These are phyloP conservation scores for Populus hybrid DNA, from an alignment of 441 rosid species.

Conservation along the genomic window DNA sequence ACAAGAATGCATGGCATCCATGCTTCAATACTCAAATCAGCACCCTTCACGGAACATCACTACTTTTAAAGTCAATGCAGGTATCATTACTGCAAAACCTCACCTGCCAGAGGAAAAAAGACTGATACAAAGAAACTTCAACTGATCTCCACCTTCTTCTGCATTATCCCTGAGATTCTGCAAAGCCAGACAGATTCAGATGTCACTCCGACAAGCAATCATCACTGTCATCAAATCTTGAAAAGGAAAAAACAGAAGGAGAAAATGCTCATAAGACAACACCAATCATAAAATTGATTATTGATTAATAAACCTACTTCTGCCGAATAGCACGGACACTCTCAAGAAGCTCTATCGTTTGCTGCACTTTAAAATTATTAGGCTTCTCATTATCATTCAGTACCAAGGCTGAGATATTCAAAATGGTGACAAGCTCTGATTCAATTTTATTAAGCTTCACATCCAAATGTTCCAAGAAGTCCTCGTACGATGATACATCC, in stretches of 20 bases:
- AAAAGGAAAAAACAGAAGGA: constrained; percentile 9
- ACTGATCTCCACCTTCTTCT: constrained; percentile 23
- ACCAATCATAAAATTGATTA: neutral
- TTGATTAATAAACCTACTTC: constrained; percentile 38
- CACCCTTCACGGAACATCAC: neutral
- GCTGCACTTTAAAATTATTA: constrained; percentile 53
- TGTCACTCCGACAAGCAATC: neutral
- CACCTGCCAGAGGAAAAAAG: constrained; percentile 20
- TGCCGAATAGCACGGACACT: constrained; percentile 45
- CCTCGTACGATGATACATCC: constrained; percentile 49
- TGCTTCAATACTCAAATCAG: neutral
- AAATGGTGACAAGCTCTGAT: constrained; percentile 55
- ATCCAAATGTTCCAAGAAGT: constrained; percentile 63
- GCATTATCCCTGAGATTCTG: constrained; percentile 40
- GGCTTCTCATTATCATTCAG: constrained; percentile 47
- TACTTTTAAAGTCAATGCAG: neutral
- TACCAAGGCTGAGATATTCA: constrained; percentile 53
- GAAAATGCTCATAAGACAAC: neutral
- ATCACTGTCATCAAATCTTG: constrained; percentile 5
- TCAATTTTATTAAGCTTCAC: constrained; percentile 57
- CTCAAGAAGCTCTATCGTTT: constrained; percentile 58
- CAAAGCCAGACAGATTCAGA: constrained; percentile 11
- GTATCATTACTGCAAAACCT: neutral
- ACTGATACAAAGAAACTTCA: constrained; percentile 13
- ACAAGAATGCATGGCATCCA: neutral